These are phyloP conservation scores for Singerocomus inundabilis DNA, from an alignment of 1,284 basidiomycete genomes.

Conservation along the genomic window DNA sequence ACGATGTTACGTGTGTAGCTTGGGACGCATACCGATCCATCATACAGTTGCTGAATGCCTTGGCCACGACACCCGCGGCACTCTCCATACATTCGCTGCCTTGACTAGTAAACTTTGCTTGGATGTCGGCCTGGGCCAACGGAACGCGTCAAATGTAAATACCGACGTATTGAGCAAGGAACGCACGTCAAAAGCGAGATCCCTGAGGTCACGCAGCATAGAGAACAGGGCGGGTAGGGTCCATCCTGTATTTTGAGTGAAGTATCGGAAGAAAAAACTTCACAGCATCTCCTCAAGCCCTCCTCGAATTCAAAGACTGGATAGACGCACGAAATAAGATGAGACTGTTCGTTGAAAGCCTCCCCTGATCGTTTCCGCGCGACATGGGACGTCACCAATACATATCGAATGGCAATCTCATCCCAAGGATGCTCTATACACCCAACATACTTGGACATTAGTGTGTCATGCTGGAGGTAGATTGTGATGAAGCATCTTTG, in stretches of 20 bases:
- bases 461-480: constrained; percentile 40
- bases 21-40: constrained; percentile 72
- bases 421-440: constrained; percentile 74
- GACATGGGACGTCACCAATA: constrained; percentile 66
- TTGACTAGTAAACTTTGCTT: constrained; percentile 56
- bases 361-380: constrained; percentile 63
- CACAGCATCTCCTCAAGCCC: neutral
- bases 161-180: neutral
- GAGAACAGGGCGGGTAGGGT: constrained; percentile 78
- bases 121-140: constrained; percentile 58
- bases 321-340: constrained; percentile 57
- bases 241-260: constrained; percentile 78
- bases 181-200: constrained; percentile 72
- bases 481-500: neutral
- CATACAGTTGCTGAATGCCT: constrained; percentile 89
- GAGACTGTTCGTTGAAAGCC: constrained; percentile 74
- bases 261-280: constrained; percentile 75
- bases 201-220: constrained; percentile 74
- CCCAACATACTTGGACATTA: constrained; percentile 57
- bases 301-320: neutral
- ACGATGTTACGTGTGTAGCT: neutral
- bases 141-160: constrained; percentile 1
- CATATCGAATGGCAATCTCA: constrained; percentile 77
- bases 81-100: constrained; percentile 83
- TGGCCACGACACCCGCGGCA: constrained; percentile 86